Evolutionary conservation across 1,284 basidiomycete genomes (phyloP).

Genomic region (Ustilago nuda): DNA sequence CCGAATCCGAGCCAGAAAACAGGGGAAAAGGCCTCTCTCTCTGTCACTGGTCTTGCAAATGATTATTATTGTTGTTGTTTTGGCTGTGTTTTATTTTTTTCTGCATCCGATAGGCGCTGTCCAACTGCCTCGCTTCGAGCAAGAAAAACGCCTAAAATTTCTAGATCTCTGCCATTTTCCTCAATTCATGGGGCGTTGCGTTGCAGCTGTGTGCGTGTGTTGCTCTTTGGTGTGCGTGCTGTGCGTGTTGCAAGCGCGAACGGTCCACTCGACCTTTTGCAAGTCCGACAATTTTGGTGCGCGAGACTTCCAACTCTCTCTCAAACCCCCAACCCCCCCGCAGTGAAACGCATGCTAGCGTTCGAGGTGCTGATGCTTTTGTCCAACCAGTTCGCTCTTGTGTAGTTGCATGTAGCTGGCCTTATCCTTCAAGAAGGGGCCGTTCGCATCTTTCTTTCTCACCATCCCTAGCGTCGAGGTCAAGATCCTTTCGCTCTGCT

Average conservation of each 20-base stretch:
- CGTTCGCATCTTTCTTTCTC: neutral
- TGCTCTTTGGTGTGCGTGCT: neutral
- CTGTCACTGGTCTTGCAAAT: slow-evolving; percentile 5
- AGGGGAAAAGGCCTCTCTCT: neutral
- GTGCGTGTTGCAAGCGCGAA: neutral
- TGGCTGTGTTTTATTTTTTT: neutral
- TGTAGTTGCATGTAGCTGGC: neutral
- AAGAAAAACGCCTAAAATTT: neutral
- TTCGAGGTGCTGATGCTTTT: neutral
- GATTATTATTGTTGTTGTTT: neutral
- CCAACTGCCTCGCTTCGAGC: slow-evolving; percentile 1
- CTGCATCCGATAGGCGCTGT: slow-evolving; percentile 2
- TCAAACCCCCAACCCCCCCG: neutral
- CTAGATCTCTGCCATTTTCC: slow-evolving; percentile 5
- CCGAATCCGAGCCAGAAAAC: neutral
- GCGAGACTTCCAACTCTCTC: slow-evolving; percentile 2
- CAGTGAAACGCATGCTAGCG: neutral
- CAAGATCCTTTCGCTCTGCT: neutral
- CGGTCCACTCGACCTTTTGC: neutral
- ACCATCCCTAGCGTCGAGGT: slow-evolving; percentile 1
- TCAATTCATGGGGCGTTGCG: slow-evolving; percentile 1
- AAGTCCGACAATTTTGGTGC: slow-evolving; percentile 2
- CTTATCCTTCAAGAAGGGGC: neutral
- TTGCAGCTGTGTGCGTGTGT: slow-evolving; percentile 2
- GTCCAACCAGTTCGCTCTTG: neutral